Evolutionary conservation across 805 yeast genomes (phyloP).

Genomic region (Candida nemodendra): DNA sequence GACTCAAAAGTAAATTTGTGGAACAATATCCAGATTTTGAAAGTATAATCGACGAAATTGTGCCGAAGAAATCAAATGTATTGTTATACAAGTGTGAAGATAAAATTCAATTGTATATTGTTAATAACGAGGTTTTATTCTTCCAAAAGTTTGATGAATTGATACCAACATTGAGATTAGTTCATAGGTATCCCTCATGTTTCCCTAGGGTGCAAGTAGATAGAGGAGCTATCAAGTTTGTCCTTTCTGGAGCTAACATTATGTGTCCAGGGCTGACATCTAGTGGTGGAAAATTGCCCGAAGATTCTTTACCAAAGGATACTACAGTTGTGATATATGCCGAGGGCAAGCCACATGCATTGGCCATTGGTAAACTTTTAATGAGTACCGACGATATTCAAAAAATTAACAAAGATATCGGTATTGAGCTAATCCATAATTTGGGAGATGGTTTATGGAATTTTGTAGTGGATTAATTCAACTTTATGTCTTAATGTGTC

Average conservation of each 20-base stretch:
- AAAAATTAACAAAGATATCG: constrained; percentile 79
- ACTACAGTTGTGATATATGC: constrained; percentile 82
- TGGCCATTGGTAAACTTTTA: constrained; percentile 83
- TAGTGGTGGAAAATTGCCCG: constrained; percentile 80
- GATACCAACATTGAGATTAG: constrained; percentile 70
- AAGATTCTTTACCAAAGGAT: constrained; percentile 61
- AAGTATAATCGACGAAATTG: constrained; percentile 70
- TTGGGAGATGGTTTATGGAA: constrained; percentile 90
- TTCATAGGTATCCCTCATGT: constrained; percentile 77
- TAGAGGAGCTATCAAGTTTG: constrained; percentile 94
- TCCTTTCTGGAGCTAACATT: constrained; percentile 91
- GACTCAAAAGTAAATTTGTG: constrained; percentile 72
- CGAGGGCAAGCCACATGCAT: constrained; percentile 87
- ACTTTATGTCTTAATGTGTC: background rate
- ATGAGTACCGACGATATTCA: constrained; percentile 92
- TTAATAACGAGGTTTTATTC: constrained; percentile 71
- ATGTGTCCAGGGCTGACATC: constrained; percentile 96
- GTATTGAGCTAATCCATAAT: constrained; percentile 79
- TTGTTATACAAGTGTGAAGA: constrained; percentile 86
- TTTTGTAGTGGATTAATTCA: constrained; percentile 45
- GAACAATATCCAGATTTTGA: constrained; percentile 74
- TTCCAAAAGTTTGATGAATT: constrained; percentile 80
- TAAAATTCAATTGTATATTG: constrained; percentile 71
- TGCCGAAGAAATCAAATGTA: constrained; percentile 87
- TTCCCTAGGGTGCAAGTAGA: constrained; percentile 90